These are phyloP conservation scores for Halophytophthora batemanensis DNA, from an alignment of 352 stramenopile species.

Conservation along the genomic window DNA sequence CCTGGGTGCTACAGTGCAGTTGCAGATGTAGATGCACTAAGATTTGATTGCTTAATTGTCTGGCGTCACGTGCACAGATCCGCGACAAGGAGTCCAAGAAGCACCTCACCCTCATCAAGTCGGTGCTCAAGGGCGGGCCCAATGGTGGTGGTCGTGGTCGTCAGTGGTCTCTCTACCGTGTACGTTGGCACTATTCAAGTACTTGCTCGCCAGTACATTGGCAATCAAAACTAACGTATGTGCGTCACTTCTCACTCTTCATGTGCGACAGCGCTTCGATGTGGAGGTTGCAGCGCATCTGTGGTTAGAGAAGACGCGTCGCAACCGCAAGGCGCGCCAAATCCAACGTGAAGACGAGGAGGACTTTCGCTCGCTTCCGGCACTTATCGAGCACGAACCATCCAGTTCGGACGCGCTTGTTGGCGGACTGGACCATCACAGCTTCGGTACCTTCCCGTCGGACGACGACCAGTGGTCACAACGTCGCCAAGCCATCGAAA, in stretches of 20 bases:
- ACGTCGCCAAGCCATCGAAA: slow-evolving; percentile 43
- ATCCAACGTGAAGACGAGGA: slow-evolving; percentile 51
- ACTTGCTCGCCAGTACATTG: neutral
- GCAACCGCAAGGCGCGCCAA: slow-evolving; percentile 46
- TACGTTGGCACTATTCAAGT: slow-evolving; percentile 15
- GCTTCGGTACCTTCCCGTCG: slow-evolving; percentile 44
- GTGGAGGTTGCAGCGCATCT: slow-evolving; percentile 49
- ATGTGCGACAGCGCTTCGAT: slow-evolving; percentile 52
- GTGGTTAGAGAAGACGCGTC: slow-evolving; percentile 63
- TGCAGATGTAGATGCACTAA: neutral
- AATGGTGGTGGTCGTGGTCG: slow-evolving; percentile 40
- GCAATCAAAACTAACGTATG: neutral
- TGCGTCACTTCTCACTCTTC: neutral
- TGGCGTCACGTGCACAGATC: slow-evolving; percentile 27
- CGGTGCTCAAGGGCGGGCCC: slow-evolving; percentile 42
- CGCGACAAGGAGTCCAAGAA: slow-evolving; percentile 50
- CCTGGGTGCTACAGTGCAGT: neutral
- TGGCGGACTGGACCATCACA: slow-evolving; percentile 12
- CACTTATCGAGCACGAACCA: slow-evolving; percentile 26
- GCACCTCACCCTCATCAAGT: slow-evolving; percentile 45
- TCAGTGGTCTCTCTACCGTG: slow-evolving; percentile 68
- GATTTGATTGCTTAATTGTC: neutral
- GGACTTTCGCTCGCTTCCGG: slow-evolving; percentile 61
- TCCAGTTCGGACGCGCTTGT: slow-evolving; percentile 25
- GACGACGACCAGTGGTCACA: slow-evolving; percentile 39